A percentile compares a stretch with the other conserved stretches of the same genome.
Conservation (phyloP, 2,329 filamentous ascomycete species). For the Alternaria angustiovoidea region DNA sequence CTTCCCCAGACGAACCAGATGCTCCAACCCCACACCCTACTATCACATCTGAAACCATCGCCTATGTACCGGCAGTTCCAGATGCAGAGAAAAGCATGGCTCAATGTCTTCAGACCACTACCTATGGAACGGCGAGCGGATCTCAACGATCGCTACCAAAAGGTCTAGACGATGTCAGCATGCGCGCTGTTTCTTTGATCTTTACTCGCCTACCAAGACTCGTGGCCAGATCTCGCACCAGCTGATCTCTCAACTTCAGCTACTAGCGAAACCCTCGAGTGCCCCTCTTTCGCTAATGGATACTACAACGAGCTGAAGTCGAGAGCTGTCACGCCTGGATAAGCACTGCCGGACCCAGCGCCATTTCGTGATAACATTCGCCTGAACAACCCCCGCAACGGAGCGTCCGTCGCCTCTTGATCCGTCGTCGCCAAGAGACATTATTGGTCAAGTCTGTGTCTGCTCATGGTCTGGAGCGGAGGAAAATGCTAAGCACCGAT, state of each 20-base stretch:
- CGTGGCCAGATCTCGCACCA: background rate
- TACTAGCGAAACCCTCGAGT: background rate
- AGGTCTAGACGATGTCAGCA: conserved; percentile 4
- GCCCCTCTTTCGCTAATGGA: conserved; percentile 7
- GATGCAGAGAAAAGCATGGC: conserved; percentile 15
- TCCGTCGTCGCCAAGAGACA: background rate
- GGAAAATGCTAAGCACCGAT: conserved; percentile 8
- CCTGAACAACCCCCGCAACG: conserved; percentile 11
- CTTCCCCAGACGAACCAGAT: conserved; percentile 26
- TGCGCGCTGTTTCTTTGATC: background rate
- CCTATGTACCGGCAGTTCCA: conserved; percentile 14
- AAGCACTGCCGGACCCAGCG: conserved; percentile 15
- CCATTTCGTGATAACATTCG: conserved; percentile 19
- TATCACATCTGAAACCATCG: conserved; percentile 20
- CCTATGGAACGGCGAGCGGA: background rate
- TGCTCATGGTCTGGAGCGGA: background rate
- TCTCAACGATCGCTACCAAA: background rate
- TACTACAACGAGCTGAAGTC: conserved; percentile 4
- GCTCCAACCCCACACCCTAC: conserved; percentile 19
- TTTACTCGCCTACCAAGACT: background rate
- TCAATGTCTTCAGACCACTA: background rate
- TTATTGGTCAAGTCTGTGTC: conserved; percentile 10
- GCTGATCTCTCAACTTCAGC: background rate
- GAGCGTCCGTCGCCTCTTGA: conserved; percentile 15
- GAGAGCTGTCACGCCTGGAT: conserved; percentile 11